These are phyloP conservation scores for Sporothrix luriei DNA, from an alignment of 2,329 filamentous ascomycete species.

Conservation along the genomic window DNA sequence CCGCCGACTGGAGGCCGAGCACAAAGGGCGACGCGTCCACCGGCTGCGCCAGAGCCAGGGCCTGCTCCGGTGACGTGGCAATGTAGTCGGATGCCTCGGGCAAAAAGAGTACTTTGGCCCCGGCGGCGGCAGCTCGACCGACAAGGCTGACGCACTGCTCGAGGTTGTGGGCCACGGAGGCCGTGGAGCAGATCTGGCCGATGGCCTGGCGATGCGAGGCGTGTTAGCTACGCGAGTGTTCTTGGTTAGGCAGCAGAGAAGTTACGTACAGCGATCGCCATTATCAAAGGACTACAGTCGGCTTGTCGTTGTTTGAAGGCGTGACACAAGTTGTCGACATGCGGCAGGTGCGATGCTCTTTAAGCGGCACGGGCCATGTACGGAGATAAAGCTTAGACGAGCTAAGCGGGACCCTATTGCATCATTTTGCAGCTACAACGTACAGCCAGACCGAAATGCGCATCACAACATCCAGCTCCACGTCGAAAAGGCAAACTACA, in stretches of 20 bases:
- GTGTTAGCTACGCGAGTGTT: not conserved
- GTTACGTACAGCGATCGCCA: conserved; percentile 24
- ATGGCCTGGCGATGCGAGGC: conserved; percentile 62
- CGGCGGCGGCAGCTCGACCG: conserved; percentile 70
- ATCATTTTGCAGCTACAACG: conserved; percentile 11
- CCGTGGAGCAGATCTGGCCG: conserved; percentile 86
- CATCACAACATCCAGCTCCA: not conserved
- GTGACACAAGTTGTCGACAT: not conserved
- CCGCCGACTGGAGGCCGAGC: conserved; percentile 69
- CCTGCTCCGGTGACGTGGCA: conserved; percentile 66
- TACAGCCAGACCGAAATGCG: not conserved
- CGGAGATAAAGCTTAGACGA: conserved; percentile 19
- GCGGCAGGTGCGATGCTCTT: not conserved
- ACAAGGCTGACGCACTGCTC: conserved; percentile 73
- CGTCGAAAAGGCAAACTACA: not conserved
- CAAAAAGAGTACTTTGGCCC: conserved; percentile 82
- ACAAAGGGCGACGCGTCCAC: conserved; percentile 72
- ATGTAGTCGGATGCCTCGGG: conserved; percentile 94
- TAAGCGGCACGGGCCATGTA: not conserved
- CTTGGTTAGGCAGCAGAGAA: not conserved
- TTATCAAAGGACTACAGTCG: not conserved
- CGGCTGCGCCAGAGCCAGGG: conserved; percentile 69
- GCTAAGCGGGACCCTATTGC: conserved; percentile 13
- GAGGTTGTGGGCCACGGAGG: conserved; percentile 76
- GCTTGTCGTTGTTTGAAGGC: not conserved